Percentiles rank a stretch among this genome's conserved stretches.
Conservation (phyloP, 768 basidiomycete species). For the Hortiboletus campestris region DNA sequence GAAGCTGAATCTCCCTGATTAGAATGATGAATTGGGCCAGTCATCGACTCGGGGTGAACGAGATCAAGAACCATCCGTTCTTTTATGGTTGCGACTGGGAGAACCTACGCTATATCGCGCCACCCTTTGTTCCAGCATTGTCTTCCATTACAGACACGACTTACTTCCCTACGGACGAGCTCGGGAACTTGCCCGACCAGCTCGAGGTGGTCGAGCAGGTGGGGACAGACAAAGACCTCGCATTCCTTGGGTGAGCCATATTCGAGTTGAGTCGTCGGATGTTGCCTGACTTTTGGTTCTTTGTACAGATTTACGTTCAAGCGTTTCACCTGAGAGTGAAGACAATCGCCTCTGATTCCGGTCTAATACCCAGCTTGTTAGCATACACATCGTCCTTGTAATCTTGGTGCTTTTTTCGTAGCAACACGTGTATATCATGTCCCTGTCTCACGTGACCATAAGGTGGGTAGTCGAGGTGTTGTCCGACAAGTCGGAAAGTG, state of each 20-base stretch:
- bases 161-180: conserved; percentile 95
- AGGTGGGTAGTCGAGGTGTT: background rate
- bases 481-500: background rate
- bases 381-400: conserved; percentile 28
- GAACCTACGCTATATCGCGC: conserved; percentile 86
- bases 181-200: conserved; percentile 65
- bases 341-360: background rate
- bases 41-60: conserved; percentile 70
- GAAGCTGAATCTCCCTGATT: conserved; percentile 6
- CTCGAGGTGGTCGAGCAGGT: conserved; percentile 60
- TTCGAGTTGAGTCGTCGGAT: background rate
- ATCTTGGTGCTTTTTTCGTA: conserved; percentile 22
- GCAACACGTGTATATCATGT: conserved; percentile 19
- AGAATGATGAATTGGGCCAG: conserved; percentile 88
- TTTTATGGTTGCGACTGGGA: conserved; percentile 96
- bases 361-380: conserved; percentile 28
- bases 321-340: conserved; percentile 47
- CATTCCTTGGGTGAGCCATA: conserved; percentile 56
- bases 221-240: conserved; percentile 65
- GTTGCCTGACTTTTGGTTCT: background rate
- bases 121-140: conserved; percentile 92
- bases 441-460: conserved; percentile 18
- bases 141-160: conserved; percentile 91
- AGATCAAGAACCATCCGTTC: conserved; percentile 92
- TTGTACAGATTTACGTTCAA: conserved; percentile 78